Evolutionary conservation across 371 early-diverging fungal genomes (phyloP).

Genomic region (Chytridium lagenaria): DNA sequence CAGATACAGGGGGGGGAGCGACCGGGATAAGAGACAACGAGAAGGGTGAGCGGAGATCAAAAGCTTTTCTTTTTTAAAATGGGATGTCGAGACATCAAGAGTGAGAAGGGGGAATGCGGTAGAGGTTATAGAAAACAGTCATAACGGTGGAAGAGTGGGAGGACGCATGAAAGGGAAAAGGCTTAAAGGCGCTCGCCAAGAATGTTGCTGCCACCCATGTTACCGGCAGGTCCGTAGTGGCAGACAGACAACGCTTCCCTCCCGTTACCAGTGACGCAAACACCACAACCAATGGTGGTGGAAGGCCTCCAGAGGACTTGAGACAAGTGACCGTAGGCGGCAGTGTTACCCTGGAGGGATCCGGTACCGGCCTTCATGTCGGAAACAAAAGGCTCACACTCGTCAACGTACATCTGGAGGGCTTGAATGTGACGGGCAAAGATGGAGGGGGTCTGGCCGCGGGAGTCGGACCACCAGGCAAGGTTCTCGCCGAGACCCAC

Average conservation of each 20-base stretch:
- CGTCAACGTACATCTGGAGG: background rate
- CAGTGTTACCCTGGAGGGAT: background rate
- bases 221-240: background rate
- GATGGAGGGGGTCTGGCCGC: background rate
- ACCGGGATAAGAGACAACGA: too few species aligned
- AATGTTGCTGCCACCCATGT: background rate
- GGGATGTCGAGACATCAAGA: too few species aligned
- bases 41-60: too few species aligned
- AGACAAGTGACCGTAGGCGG: slow-evolving; percentile 3
- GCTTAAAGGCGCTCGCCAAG: too few species aligned
- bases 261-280: background rate
- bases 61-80: too few species aligned
- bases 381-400: background rate
- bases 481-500: background rate
- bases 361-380: background rate
- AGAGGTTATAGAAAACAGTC: too few species aligned
- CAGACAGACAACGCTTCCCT: background rate
- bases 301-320: slow-evolving; percentile 2
- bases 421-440: background rate
- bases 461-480: background rate
- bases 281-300: background rate
- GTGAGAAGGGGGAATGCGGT: too few species aligned
- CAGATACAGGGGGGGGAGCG: too few species aligned
- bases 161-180: too few species aligned
- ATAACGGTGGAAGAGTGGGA: too few species aligned